Evolutionary conservation across 2,329 filamentous ascomycete species (phyloP).

Genomic region (Neocatenulostroma microsporum): DNA sequence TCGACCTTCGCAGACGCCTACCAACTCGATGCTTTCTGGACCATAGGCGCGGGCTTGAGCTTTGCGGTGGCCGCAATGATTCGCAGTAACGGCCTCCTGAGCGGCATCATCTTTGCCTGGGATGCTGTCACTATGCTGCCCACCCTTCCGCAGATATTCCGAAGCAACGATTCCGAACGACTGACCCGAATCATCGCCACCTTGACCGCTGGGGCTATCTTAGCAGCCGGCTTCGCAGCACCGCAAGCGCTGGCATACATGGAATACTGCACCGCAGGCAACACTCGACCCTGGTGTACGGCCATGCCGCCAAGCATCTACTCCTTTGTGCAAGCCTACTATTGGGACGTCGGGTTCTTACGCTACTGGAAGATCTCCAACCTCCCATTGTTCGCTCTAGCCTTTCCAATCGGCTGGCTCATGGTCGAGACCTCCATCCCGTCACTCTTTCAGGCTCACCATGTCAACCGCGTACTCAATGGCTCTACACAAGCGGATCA

Average conservation of each 20-base stretch:
- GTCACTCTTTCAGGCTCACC: slow-evolving; percentile 6
- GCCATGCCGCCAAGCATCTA: slow-evolving; percentile 76
- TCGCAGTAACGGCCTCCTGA: slow-evolving; percentile 80
- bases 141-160: slow-evolving; percentile 34
- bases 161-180: slow-evolving; percentile 6
- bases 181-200: slow-evolving; percentile 30
- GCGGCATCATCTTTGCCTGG: slow-evolving; percentile 65
- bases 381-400: slow-evolving; percentile 77
- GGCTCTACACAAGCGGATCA: slow-evolving; percentile 1
- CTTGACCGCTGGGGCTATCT: slow-evolving; percentile 57
- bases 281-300: slow-evolving; percentile 63
- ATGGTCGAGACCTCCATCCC: slow-evolving; percentile 53
- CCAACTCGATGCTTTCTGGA: slow-evolving; percentile 18
- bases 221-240: slow-evolving; percentile 58
- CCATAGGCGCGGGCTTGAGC: slow-evolving; percentile 20
- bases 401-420: slow-evolving; percentile 65
- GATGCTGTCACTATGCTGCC: slow-evolving; percentile 45
- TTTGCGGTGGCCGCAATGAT: slow-evolving; percentile 69
- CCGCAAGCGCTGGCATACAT: slow-evolving; percentile 71
- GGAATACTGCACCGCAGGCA: slow-evolving; percentile 53
- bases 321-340: slow-evolving; percentile 76
- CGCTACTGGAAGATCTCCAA: slow-evolving; percentile 86
- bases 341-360: slow-evolving; percentile 87
- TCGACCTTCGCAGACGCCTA: slow-evolving; percentile 2
- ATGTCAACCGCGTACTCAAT: slow-evolving; percentile 4